phyloP scores from a whole-genome alignment of 1,139 yeast species.

The Suhomyces yuchorum region DNA sequence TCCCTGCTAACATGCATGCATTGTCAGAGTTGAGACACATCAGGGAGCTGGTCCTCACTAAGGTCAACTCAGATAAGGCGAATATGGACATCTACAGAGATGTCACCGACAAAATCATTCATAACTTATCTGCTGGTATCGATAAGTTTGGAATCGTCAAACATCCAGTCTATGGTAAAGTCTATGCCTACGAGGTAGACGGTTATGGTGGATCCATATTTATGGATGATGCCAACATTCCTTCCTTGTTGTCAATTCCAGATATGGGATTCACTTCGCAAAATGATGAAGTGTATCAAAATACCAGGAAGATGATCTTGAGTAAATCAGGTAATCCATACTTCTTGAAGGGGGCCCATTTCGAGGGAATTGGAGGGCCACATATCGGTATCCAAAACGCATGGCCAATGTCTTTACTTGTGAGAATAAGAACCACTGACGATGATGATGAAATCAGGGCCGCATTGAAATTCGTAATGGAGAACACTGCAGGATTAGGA shows the following conservation, averaged over 20 bases:
- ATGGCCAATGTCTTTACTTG: slow-evolving; percentile 87
- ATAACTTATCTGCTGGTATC: slow-evolving; percentile 56
- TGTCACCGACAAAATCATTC: slow-evolving; percentile 39
- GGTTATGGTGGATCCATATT: slow-evolving; percentile 75
- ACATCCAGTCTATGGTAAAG: slow-evolving; percentile 72
- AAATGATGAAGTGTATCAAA: slow-evolving; percentile 65
- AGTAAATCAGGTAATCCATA: slow-evolving; percentile 77
- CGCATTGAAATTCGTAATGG: slow-evolving; percentile 54
- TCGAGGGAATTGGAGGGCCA: slow-evolving; percentile 88
- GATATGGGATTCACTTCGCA: slow-evolving; percentile 66
- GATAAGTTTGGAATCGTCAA: slow-evolving; percentile 62
- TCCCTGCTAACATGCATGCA: slow-evolving; percentile 86
- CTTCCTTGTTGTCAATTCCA: slow-evolving; percentile 79
- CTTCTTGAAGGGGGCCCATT: slow-evolving; percentile 59
- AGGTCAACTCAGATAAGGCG: slow-evolving; percentile 11
- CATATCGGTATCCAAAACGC: slow-evolving; percentile 80
- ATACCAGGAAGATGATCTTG: slow-evolving; percentile 77
- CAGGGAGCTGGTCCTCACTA: slow-evolving; percentile 24
- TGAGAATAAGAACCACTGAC: slow-evolving; percentile 72
- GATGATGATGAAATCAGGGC: slow-evolving; percentile 66
- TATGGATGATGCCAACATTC: slow-evolving; percentile 93
- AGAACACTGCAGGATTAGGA: slow-evolving; percentile 72
- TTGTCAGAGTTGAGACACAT: slow-evolving; percentile 57
- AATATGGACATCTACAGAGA: slow-evolving; percentile 18
- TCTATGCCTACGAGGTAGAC: slow-evolving; percentile 86